Evolutionary conservation across 2,329 filamentous ascomycete genomes (phyloP).

Genomic region (Exutisphaerella laricina): DNA sequence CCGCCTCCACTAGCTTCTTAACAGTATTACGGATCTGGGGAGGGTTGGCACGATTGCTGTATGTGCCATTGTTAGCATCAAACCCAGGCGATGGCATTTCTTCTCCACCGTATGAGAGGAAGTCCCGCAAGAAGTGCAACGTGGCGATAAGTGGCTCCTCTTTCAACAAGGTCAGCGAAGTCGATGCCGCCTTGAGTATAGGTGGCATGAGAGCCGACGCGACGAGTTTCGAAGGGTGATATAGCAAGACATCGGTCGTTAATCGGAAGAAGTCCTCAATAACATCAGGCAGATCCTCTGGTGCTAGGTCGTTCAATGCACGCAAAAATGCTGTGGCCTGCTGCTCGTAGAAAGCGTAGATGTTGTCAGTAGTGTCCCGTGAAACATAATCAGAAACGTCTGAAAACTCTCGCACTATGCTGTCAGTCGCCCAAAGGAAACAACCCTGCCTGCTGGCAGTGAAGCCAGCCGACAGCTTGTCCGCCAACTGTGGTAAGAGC

Average conservation of each 20-base stretch:
- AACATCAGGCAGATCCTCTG: constrained; percentile 72
- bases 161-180: constrained; percentile 81
- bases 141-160: constrained; percentile 86
- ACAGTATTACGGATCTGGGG: constrained; percentile 67
- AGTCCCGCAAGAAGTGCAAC: constrained; percentile 85
- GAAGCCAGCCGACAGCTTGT: constrained; percentile 83
- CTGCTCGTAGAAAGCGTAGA: constrained; percentile 91
- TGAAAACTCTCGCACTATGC: constrained; percentile 91
- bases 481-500: constrained; percentile 75
- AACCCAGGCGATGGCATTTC: constrained; percentile 59
- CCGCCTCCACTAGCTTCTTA: constrained; percentile 61
- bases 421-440: constrained; percentile 97
- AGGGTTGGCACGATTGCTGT: constrained; percentile 52
- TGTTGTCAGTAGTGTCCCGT: constrained; percentile 72
- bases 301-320: constrained; percentile 77
- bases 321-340: constrained; percentile 86
- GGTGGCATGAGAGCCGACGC: constrained; percentile 71
- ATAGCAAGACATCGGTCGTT: constrained; percentile 83
- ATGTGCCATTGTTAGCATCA: constrained; percentile 44
- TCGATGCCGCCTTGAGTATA: constrained; percentile 81
- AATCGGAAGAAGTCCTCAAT: constrained; percentile 97
- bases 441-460: constrained; percentile 82
- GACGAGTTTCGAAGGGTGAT: constrained; percentile 81
- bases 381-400: constrained; percentile 83
- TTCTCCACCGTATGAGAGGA: constrained; percentile 79